phyloP scores from a whole-genome alignment of 2,329 filamentous ascomycete genomes.

The Juglanconis sp. region DNA sequence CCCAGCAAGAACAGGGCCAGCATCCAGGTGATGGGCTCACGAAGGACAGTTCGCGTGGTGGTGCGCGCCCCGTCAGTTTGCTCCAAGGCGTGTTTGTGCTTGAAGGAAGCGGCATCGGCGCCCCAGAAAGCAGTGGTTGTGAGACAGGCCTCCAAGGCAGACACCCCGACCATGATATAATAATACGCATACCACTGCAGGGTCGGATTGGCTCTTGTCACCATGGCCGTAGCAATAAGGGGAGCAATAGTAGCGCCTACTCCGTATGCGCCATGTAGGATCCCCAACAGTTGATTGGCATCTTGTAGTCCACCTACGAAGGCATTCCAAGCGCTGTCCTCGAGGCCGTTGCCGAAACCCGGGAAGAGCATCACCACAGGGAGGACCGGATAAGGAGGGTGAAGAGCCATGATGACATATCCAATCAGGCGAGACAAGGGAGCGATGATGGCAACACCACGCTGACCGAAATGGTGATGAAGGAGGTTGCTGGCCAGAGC shows the following conservation, averaged over 20 bases:
- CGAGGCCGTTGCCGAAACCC: constrained; percentile 65
- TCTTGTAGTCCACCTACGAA: constrained; percentile 69
- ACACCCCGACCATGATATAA: constrained; percentile 66
- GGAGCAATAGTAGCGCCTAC: constrained; percentile 68
- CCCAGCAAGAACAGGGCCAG: constrained; percentile 70
- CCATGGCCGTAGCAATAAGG: constrained; percentile 69
- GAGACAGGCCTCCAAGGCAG: constrained; percentile 37
- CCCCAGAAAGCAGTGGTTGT: neutral
- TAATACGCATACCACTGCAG: constrained; percentile 72
- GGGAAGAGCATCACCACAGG: constrained; percentile 63
- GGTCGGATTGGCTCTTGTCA: constrained; percentile 51
- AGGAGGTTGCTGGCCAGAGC: constrained; percentile 63
- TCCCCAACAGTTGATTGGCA: constrained; percentile 69
- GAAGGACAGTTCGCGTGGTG: constrained; percentile 44
- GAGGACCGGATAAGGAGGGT: constrained; percentile 67
- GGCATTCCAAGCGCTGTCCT: constrained; percentile 57
- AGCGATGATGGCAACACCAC: constrained; percentile 66
- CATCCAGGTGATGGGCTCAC: constrained; percentile 64
- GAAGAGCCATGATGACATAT: constrained; percentile 62
- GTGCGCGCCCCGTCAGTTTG: constrained; percentile 22
- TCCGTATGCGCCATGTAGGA: constrained; percentile 71
- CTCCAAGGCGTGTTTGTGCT: neutral
- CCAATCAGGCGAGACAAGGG: constrained; percentile 61
- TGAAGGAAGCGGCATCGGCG: neutral
- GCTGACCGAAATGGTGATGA: constrained; percentile 64